These are phyloP conservation scores for Pseudevernia furfuracea DNA, from an alignment of 495 filamentous ascomycete species.

Conservation along the genomic window DNA sequence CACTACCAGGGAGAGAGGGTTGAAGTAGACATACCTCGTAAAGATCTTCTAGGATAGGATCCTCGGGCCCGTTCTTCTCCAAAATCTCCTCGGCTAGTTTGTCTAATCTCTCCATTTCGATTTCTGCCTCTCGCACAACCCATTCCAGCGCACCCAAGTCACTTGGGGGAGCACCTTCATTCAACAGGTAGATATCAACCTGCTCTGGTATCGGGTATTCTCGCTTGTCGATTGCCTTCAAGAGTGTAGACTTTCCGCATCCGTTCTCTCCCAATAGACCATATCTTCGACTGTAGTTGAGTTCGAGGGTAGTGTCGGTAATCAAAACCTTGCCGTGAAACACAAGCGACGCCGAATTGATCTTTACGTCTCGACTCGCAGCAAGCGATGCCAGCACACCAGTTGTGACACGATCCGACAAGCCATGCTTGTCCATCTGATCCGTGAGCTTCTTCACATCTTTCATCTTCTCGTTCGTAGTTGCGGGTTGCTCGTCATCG, in stretches of 20 bases:
- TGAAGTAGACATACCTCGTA: conserved; percentile 67
- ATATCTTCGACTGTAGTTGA: conserved; percentile 89
- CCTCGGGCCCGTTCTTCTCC: conserved; percentile 85
- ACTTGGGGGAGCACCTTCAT: conserved; percentile 89
- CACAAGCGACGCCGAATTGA: conserved; percentile 84
- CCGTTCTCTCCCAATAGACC: conserved; percentile 97
- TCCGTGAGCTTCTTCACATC: conserved; percentile 73
- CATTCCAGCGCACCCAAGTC: conserved; percentile 90
- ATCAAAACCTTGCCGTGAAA: conserved; percentile 98
- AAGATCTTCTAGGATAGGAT: conserved; percentile 82
- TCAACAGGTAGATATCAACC: conserved; percentile 96
- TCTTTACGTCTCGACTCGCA: conserved; percentile 87
- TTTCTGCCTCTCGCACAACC: conserved; percentile 93
- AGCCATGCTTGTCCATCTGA: conserved; percentile 91
- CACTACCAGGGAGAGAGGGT: conserved; percentile 9
- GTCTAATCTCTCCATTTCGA: conserved; percentile 84
- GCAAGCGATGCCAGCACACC: conserved; percentile 84
- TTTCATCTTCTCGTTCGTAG: conserved; percentile 61
- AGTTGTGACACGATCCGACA: conserved; percentile 97
- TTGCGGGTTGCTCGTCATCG: conserved; percentile 58
- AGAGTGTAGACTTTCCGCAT: conserved; percentile 92
- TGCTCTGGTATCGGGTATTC: conserved; percentile 96
- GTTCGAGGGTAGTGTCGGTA: conserved; percentile 83
- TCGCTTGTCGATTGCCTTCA: conserved; percentile 88
- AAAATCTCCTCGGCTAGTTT: conserved; percentile 81